A percentile compares a stretch with the other conserved stretches of the same genome.
phyloP scores from a whole-genome alignment of 805 yeast genomes.

The Nakazawaea populi region DNA sequence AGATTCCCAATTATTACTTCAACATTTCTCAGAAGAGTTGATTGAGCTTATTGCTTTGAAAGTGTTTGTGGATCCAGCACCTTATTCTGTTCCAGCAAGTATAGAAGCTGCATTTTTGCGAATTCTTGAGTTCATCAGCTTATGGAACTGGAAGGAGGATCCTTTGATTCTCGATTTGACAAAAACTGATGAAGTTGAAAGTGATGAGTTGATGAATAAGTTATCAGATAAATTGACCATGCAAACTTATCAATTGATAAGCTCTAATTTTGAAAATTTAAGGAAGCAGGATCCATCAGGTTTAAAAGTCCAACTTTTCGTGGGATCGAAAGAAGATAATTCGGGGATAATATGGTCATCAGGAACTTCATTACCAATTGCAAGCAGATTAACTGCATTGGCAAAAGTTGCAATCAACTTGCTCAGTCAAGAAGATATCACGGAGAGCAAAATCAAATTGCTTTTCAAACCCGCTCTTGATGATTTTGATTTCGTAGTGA shows the following conservation, averaged over 20 bases:
- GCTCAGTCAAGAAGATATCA: slow-evolving; percentile 22
- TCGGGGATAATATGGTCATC: slow-evolving; percentile 75
- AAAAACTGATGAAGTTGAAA: slow-evolving; percentile 35
- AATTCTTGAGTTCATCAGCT: slow-evolving; percentile 59
- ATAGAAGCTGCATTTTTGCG: slow-evolving; percentile 78
- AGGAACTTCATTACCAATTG: slow-evolving; percentile 57
- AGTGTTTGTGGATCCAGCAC: slow-evolving; percentile 82
- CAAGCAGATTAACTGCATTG: slow-evolving; percentile 82
- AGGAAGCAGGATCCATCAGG: slow-evolving; percentile 81
- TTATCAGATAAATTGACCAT: slow-evolving; percentile 58
- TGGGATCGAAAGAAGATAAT: slow-evolving; percentile 80
- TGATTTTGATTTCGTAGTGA: slow-evolving; percentile 80
- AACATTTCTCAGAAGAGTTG: slow-evolving; percentile 72
- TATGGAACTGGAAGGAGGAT: slow-evolving; percentile 94
- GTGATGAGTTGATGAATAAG: slow-evolving; percentile 30
- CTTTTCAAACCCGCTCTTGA: slow-evolving; percentile 76
- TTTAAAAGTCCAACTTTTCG: slow-evolving; percentile 69
- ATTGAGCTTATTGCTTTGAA: slow-evolving; percentile 78
- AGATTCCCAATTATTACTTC: slow-evolving; percentile 68
- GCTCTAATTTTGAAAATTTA: slow-evolving; percentile 57
- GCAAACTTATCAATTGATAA: slow-evolving; percentile 55
- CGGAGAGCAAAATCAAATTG: slow-evolving; percentile 36
- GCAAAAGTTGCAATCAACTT: slow-evolving; percentile 67
- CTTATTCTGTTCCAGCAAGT: slow-evolving; percentile 77
- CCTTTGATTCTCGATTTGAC: slow-evolving; percentile 77